These are phyloP conservation scores for Clavispora phyllophila DNA, from an alignment of 805 yeast species.

Conservation along the genomic window DNA sequence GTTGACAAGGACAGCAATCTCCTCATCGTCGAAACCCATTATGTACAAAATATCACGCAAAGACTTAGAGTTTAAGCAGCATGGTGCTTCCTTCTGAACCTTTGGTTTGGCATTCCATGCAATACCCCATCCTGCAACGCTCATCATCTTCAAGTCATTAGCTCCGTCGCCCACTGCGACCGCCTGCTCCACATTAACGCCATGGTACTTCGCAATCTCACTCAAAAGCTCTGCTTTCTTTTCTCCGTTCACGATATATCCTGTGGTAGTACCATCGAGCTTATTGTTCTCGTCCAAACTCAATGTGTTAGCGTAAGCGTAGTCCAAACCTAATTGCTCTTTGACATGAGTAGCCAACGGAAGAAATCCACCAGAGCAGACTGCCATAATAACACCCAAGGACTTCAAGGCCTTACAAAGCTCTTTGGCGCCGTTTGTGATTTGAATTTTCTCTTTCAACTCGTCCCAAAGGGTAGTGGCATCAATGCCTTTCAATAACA, in stretches of 20 bases:
- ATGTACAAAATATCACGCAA: slow-evolving; percentile 75
- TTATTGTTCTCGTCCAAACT: slow-evolving; percentile 39
- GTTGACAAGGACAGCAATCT: slow-evolving; percentile 29
- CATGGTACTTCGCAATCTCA: slow-evolving; percentile 53
- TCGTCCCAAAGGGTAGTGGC: slow-evolving; percentile 71
- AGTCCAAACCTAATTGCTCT: slow-evolving; percentile 64
- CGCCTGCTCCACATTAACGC: slow-evolving; percentile 46
- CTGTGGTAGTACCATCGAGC: slow-evolving; percentile 73
- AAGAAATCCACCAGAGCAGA: slow-evolving; percentile 90
- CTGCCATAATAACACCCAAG: slow-evolving; percentile 70
- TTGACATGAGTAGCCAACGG: slow-evolving; percentile 81
- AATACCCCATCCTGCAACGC: slow-evolving; percentile 82
- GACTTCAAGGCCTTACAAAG: slow-evolving; percentile 57
- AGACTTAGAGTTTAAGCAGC: slow-evolving; percentile 68
- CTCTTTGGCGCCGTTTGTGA: slow-evolving; percentile 85
- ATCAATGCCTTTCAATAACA: slow-evolving; percentile 76
- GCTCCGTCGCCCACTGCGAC: slow-evolving; percentile 98
- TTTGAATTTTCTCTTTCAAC: slow-evolving; percentile 57
- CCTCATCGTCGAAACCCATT: slow-evolving; percentile 63
- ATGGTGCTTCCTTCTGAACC: slow-evolving; percentile 81
- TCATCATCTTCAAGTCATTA: slow-evolving; percentile 92
- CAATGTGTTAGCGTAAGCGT: slow-evolving; percentile 80
- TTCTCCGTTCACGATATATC: slow-evolving; percentile 81
- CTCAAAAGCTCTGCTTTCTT: slow-evolving; percentile 71
- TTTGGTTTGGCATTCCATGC: slow-evolving; percentile 98